phyloP scores from a whole-genome alignment of 352 stramenopile genomes.

The Phytophthora fragariaefolia region DNA sequence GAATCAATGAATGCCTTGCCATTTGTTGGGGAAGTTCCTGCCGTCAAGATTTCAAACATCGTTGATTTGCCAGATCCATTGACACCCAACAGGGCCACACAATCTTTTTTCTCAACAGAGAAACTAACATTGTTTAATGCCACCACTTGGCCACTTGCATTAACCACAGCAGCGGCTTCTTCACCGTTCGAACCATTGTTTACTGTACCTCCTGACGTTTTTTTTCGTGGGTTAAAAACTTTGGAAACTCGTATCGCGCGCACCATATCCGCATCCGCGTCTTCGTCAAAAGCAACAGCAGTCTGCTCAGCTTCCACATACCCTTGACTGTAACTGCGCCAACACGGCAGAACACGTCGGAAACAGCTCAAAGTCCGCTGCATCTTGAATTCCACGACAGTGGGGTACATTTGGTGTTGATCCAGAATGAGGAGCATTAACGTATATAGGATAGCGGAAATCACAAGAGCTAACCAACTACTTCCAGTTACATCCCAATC shows the following conservation, averaged over 20 bases:
- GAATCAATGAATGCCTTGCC: conserved; percentile 65
- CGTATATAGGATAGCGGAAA: conserved; percentile 55
- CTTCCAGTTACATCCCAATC: conserved; percentile 60
- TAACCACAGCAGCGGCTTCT: conserved; percentile 36
- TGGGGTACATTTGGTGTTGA: conserved; percentile 77
- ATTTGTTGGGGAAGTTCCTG: conserved; percentile 79
- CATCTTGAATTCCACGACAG: conserved; percentile 50
- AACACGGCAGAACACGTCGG: conserved; percentile 19
- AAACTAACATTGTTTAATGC: conserved; percentile 83
- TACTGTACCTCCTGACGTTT: conserved; percentile 6
- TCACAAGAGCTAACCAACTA: conserved; percentile 47
- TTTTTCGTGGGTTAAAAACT: conserved; percentile 57
- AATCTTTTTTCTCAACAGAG: conserved; percentile 85
- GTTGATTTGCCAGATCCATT: conserved; percentile 98
- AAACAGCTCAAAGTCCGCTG: conserved; percentile 27
- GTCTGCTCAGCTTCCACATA: conserved; percentile 41
- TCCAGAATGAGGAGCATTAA: conserved; percentile 65
- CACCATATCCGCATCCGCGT: conserved; percentile 50
- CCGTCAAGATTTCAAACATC: conserved; percentile 96
- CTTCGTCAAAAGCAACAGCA: conserved; percentile 29
- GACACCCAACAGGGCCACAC: conserved; percentile 93
- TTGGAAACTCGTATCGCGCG: conserved; percentile 61
- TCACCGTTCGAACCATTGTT: conserved; percentile 8
- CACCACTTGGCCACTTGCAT: conserved; percentile 62
- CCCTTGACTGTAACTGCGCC: conserved; percentile 19